Percentiles rank a stretch among this genome's conserved stretches.
Evolutionary conservation across 306 rosid species (phyloP).

Genomic region (Boehmeria nivea): DNA sequence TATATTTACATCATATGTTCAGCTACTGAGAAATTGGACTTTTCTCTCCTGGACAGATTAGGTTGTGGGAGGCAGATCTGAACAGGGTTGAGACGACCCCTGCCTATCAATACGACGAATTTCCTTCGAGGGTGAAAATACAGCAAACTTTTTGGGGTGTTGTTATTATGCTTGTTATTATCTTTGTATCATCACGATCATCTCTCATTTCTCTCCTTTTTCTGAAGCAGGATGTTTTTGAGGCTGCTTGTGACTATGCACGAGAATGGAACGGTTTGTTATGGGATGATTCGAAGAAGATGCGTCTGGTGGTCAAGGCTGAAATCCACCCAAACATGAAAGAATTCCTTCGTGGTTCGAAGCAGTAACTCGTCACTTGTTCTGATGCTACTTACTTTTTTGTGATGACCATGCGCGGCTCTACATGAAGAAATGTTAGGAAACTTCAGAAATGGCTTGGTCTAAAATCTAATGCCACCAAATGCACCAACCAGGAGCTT

Average conservation of each 20-base stretch:
- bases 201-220: slow-evolving; percentile 5
- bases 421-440: too few relatives aligned
- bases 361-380: slow-evolving; percentile 34
- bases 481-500: too few relatives aligned
- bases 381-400: too few relatives aligned
- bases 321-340: slow-evolving; percentile 64
- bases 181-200: slow-evolving; percentile 2
- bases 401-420: too few relatives aligned
- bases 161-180: neutral
- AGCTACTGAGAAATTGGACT: too few relatives aligned
- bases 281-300: slow-evolving; percentile 86
- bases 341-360: slow-evolving; percentile 69
- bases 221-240: slow-evolving; percentile 66
- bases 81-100: slow-evolving; percentile 78
- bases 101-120: slow-evolving; percentile 69
- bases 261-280: slow-evolving; percentile 76
- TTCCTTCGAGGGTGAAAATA: slow-evolving; percentile 73
- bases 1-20: too few relatives aligned
- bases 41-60: too few relatives aligned
- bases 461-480: too few relatives aligned
- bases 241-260: slow-evolving; percentile 81
- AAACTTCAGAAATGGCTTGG: too few relatives aligned
- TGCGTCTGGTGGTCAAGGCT: slow-evolving; percentile 73
- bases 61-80: slow-evolving; percentile 91
- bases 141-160: too few relatives aligned